Conservation (phyloP, 2,329 filamentous ascomycete genomes). For the Ascochyta fabae region DNA sequence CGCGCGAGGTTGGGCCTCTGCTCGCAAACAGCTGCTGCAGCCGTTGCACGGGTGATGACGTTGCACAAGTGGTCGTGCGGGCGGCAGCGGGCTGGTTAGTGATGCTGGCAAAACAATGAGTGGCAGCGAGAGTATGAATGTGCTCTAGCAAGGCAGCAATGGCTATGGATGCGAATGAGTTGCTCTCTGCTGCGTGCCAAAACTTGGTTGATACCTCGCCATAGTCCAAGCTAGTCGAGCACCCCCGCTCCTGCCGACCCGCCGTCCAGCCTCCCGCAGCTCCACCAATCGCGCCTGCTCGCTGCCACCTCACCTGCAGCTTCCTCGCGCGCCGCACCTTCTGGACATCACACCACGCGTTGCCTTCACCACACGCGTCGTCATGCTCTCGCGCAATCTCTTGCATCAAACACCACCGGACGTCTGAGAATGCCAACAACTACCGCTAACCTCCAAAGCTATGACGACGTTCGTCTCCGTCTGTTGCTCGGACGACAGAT, state of each 20-base stretch:
- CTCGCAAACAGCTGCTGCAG: not conserved
- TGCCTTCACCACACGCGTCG: too few relatives aligned
- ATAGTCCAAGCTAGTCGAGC: not conserved
- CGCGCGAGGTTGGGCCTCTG: slow-evolving; percentile 24
- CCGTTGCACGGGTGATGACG: slow-evolving; percentile 12
- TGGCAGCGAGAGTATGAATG: too few relatives aligned
- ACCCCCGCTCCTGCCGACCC: slow-evolving; percentile 1
- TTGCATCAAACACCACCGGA: too few relatives aligned
- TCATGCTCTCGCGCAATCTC: not conserved
- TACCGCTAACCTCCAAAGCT: not conserved
- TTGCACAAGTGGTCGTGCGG: slow-evolving; percentile 1
- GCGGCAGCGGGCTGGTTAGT: not conserved
- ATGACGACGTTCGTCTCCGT: slow-evolving; percentile 6
- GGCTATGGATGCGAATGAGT: not conserved
- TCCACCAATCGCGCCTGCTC: not conserved
- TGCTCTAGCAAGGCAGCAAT: not conserved
- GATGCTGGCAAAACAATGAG: too few relatives aligned
- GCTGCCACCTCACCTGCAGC: not conserved
- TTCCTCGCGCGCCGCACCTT: not conserved
- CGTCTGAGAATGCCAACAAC: too few relatives aligned
- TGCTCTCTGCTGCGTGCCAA: not conserved
- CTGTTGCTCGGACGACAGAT: slow-evolving; percentile 15
- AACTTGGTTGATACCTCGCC: not conserved
- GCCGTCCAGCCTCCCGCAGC: slow-evolving; percentile 4
- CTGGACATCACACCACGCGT: slow-evolving; percentile 2